These are phyloP conservation scores for Leishmania guyanensis DNA, from an alignment of 208 protist genomes.

Conservation along the genomic window DNA sequence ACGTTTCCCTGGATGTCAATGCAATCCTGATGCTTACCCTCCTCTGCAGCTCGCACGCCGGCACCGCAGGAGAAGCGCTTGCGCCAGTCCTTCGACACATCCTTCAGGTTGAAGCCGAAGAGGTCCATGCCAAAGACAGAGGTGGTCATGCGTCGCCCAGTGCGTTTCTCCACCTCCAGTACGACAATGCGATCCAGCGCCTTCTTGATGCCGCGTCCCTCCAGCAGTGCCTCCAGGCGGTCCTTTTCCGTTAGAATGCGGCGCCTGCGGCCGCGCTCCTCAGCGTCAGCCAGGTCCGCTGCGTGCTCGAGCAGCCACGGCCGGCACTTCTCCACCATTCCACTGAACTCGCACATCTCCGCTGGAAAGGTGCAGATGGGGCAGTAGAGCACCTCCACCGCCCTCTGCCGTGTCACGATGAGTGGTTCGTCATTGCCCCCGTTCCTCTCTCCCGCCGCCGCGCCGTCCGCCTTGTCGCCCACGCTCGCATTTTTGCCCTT, in stretches of 20 bases:
- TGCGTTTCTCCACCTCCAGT: conserved; percentile 64
- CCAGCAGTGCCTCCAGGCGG: conserved; percentile 72
- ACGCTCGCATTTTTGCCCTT: conserved; percentile 17
- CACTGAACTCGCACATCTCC: conserved; percentile 92
- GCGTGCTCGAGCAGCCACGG: conserved; percentile 89
- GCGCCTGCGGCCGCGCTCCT: conserved; percentile 80
- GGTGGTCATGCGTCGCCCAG: conserved; percentile 68
- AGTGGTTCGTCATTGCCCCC: conserved; percentile 31
- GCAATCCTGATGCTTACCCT: conserved; percentile 65
- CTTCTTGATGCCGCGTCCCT: conserved; percentile 81
- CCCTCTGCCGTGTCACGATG: conserved; percentile 37
- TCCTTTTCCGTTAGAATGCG: conserved; percentile 85
- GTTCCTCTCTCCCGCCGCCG: conserved; percentile 10
- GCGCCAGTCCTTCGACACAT: conserved; percentile 77
- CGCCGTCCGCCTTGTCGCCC: conserved; percentile 9
- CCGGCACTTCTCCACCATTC: conserved; percentile 91
- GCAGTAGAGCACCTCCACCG: conserved; percentile 90
- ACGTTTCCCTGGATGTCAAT: conserved; percentile 88
- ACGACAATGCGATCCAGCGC: conserved; percentile 74
- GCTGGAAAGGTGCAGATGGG: conserved; percentile 91
- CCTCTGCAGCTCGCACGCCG: conserved; percentile 67
- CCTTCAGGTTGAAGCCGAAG: conserved; percentile 87
- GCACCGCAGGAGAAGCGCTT: conserved; percentile 88
- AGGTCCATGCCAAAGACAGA: conserved; percentile 85
- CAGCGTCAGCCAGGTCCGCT: conserved; percentile 78